Base-by-base conservation (phyloP, 225 moss, liverwort and hornwort species). In the Bryum argenteum region DNA sequence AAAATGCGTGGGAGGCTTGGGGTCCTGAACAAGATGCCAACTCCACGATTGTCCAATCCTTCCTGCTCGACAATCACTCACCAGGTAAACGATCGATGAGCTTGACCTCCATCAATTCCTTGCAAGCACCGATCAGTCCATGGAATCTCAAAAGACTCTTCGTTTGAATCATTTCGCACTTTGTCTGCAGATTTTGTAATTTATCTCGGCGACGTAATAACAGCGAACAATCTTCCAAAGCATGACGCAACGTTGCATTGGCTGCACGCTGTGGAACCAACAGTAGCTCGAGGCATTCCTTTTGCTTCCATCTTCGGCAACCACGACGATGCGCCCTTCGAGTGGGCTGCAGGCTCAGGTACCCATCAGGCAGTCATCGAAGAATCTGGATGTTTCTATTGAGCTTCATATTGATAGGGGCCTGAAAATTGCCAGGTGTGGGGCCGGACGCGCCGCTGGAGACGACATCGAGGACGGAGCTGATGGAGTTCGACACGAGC, bases 181-280 rank as follows among this genome's bases (percentile, higher is more conserved):
- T 66, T 23, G 11, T 56, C 57, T 78, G 71, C 78, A 95, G 95
- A 95, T 69, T 89, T 95, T 45, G 86, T 93, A 11, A 19, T 91
- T 12, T 95, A 89, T 71, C 78, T 92, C 8, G 95, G 95, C 61
- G 92, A 95, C 71, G 69, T 92, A 75, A 81, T 95, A 56, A 93
- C 92, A 10, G 79, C 92, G 58, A 95, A 95, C 77, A 95, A 95
- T 50, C 78, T 93, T 19, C 80, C 86, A 24, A 48, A 75, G 8
- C 83, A 81, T 10, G 91, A 95, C 63, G 89, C 91, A 37, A 79
- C 89, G 23, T 71, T 73, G 37, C 86, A 91, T 62, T 95, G 95
- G 95, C 61, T 66, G 47, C 77, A 88, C 78, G 91, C 91, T 11
- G 77, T 88, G 12, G 84, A 67, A 23, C 92, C 95, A 24, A 76